Conservation (phyloP, 371 early-diverging fungal genomes). For the Actinomucor elegans region DNA sequence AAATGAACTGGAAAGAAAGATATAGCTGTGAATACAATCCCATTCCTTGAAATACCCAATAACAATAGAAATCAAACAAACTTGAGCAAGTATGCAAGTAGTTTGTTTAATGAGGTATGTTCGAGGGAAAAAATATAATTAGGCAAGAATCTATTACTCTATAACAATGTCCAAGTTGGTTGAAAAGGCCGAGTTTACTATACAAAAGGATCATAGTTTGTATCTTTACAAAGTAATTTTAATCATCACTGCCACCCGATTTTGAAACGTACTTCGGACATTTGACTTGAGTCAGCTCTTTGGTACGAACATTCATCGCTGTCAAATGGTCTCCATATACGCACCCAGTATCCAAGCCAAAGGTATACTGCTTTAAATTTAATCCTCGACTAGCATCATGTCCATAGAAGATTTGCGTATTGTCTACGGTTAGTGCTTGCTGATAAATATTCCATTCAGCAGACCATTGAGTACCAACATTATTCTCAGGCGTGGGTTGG, state of each 20-base stretch:
- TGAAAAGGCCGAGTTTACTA: too few relatives aligned
- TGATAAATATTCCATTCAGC: constrained; percentile 44
- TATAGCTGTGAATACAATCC: too few relatives aligned
- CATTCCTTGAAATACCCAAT: too few relatives aligned
- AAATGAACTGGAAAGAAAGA: too few relatives aligned
- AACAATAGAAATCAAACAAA: too few relatives aligned
- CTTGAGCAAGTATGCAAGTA: too few relatives aligned
- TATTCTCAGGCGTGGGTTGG: constrained; percentile 30
- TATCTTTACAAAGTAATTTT: too few relatives aligned
- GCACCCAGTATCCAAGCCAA: constrained; percentile 72
- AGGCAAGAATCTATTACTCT: too few relatives aligned
- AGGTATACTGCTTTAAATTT: constrained; percentile 48
- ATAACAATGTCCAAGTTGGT: too few relatives aligned
- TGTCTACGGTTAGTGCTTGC: constrained; percentile 3
- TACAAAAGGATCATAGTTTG: too few relatives aligned
- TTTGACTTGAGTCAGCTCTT: constrained; percentile 30
- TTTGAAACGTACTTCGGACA: constrained; percentile 20
- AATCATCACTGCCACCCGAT: constrained; percentile 4
- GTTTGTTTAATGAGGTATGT: too few relatives aligned
- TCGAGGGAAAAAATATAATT: too few relatives aligned
- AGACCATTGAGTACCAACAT: constrained; percentile 54
- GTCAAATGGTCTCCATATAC: constrained; percentile 65
- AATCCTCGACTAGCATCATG: constrained; percentile 68
- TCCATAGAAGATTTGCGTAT: constrained; percentile 58
- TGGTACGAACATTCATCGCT: constrained; percentile 45